These are phyloP conservation scores for Gloeopeniophorella convolvens DNA, from an alignment of 768 basidiomycete genomes.

Conservation along the genomic window DNA sequence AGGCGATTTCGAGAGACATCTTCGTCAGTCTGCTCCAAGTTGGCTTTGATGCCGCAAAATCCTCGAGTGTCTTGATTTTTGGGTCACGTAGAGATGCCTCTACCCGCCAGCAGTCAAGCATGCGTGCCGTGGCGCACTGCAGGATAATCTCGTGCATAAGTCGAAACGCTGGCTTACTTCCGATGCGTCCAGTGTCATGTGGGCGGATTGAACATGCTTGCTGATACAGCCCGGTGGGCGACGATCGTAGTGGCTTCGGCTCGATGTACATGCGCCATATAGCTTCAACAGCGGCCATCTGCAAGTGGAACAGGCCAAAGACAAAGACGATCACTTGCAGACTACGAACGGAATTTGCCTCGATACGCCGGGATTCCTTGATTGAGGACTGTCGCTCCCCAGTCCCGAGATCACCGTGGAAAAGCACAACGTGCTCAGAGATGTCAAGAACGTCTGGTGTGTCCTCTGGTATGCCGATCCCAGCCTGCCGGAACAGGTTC, in stretches of 20 bases:
- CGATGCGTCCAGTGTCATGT: background rate
- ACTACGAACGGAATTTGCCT: slow-evolving; percentile 27
- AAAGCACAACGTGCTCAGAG: slow-evolving; percentile 12
- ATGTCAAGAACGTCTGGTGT: slow-evolving; percentile 3
- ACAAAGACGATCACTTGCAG: slow-evolving; percentile 32
- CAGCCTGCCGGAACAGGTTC: slow-evolving; percentile 20
- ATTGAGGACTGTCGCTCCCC: slow-evolving; percentile 9
- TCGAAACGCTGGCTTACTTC: background rate
- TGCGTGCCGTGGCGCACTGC: no score
- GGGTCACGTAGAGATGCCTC: no score
- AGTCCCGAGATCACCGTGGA: slow-evolving; percentile 23
- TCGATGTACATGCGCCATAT: slow-evolving; percentile 11
- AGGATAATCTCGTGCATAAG: background rate
- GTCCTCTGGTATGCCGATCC: slow-evolving; percentile 11
- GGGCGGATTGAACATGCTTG: background rate
- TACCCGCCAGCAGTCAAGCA: no score
- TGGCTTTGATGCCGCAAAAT: no score
- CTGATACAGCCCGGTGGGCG: background rate
- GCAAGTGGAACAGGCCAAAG: slow-evolving; percentile 31
- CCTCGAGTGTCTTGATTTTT: no score
- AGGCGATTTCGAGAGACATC: no score
- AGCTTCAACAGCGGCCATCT: slow-evolving; percentile 29
- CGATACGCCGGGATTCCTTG: slow-evolving; percentile 20
- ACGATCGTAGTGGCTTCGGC: no score
- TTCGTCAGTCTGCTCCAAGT: no score